Conservation (phyloP, 228 moss, liverwort and hornwort species). For the Sphagnum magellanicum region DNA sequence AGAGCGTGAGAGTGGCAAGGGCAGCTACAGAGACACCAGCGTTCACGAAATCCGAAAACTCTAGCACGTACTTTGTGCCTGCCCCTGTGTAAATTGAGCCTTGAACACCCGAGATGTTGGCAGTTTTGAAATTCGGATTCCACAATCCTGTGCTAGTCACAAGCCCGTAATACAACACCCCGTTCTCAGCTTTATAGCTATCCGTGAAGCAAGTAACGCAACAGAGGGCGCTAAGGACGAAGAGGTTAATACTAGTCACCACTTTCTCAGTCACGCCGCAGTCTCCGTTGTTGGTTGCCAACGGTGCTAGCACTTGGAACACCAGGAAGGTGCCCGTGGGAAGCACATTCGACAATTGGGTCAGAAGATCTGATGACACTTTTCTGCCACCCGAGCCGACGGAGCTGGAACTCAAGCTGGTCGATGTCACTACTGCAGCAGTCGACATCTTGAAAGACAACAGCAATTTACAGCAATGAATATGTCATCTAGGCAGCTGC, state of each 20-base stretch:
- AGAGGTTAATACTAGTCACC: slow-evolving; percentile 8
- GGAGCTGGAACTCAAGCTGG: neutral
- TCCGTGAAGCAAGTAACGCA: slow-evolving; percentile 21
- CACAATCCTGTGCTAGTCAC: slow-evolving; percentile 24
- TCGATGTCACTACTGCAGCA: neutral
- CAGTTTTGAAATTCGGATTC: slow-evolving; percentile 1
- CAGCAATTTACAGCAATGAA: too few species aligned
- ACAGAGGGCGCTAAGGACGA: slow-evolving; percentile 16
- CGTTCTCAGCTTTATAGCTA: slow-evolving; percentile 13
- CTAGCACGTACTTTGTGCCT: neutral
- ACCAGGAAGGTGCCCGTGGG: slow-evolving; percentile 29
- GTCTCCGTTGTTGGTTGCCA: slow-evolving; percentile 24
- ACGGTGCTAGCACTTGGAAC: slow-evolving; percentile 21
- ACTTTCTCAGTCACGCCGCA: slow-evolving; percentile 13
- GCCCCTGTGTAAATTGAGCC: neutral
- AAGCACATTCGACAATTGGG: slow-evolving; percentile 23
- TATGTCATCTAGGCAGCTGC: too few species aligned
- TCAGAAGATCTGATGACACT: slow-evolving; percentile 7
- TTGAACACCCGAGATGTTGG: neutral
- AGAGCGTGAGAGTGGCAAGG: slow-evolving; percentile 6
- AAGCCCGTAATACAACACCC: slow-evolving; percentile 19
- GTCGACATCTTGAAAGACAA: too few species aligned
- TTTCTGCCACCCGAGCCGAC: neutral
- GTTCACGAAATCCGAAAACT: neutral
- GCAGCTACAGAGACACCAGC: slow-evolving; percentile 1